These are phyloP conservation scores for Plasmodium vinckei DNA, from an alignment of 169 alveolate genomes.

Conservation along the genomic window DNA sequence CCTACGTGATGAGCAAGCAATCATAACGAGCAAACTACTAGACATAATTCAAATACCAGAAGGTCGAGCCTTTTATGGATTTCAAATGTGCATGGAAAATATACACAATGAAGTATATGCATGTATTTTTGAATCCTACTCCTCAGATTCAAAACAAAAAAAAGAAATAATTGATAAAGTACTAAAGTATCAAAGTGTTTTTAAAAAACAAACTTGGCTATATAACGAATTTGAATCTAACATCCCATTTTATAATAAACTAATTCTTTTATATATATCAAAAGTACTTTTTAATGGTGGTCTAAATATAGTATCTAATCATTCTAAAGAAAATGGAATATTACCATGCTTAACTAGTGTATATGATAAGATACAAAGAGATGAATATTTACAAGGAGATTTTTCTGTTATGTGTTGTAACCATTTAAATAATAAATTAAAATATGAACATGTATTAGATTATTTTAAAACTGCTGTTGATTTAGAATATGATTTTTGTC, in stretches of 20 bases:
- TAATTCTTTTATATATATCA: slow-evolving; percentile 52
- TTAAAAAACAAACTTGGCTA: slow-evolving; percentile 75
- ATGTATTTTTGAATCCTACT: slow-evolving; percentile 78
- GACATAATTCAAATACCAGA: slow-evolving; percentile 94
- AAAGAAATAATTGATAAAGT: slow-evolving; percentile 65
- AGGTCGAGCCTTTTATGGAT: slow-evolving; percentile 95
- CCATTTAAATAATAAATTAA: slow-evolving; percentile 79
- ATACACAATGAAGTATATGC: slow-evolving; percentile 92
- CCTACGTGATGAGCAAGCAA: slow-evolving; percentile 67
- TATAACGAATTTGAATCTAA: slow-evolving; percentile 40
- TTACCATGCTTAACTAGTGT: slow-evolving; percentile 77
- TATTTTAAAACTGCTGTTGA: slow-evolving; percentile 77
- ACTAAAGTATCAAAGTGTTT: slow-evolving; percentile 74
- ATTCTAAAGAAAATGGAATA: slow-evolving; percentile 64
- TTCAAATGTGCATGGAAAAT: slow-evolving; percentile 95
- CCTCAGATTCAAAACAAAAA: slow-evolving; percentile 58
- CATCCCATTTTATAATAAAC: slow-evolving; percentile 56
- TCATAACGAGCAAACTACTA: slow-evolving; percentile 88
- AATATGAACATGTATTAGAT: slow-evolving; percentile 77
- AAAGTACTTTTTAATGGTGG: slow-evolving; percentile 74
- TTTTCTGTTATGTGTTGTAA: slow-evolving; percentile 81
- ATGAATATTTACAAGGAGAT: slow-evolving; percentile 81
- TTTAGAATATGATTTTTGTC: slow-evolving; percentile 78
- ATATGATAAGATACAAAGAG: slow-evolving; percentile 80
- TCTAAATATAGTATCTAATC: slow-evolving; percentile 46